These are phyloP conservation scores for Geotrichum fermentans DNA, from an alignment of 1,139 yeast species.

Conservation along the genomic window DNA sequence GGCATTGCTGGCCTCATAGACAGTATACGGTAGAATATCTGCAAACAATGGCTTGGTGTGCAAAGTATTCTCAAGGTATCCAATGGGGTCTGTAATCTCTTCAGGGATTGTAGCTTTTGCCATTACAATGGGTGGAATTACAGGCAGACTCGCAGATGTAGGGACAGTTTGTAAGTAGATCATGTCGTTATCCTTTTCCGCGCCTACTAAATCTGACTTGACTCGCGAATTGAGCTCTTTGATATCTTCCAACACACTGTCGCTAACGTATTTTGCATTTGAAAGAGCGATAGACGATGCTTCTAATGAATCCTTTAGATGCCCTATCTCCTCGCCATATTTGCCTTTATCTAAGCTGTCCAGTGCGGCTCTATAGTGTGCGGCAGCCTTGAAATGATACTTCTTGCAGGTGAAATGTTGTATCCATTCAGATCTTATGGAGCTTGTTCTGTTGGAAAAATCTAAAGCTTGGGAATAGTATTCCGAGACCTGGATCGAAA, in stretches of 20 bases:
- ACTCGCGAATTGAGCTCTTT: constrained; percentile 47
- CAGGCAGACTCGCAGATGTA: constrained; percentile 40
- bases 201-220: constrained; percentile 44
- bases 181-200: constrained; percentile 77
- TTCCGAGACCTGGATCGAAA: constrained; percentile 59
- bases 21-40: constrained; percentile 59
- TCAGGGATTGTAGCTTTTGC: constrained; percentile 49
- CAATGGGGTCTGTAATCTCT: constrained; percentile 30
- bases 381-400: constrained; percentile 64
- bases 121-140: constrained; percentile 46
- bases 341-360: constrained; percentile 47
- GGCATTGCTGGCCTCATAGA: constrained; percentile 64
- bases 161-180: constrained; percentile 70
- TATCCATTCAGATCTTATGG: constrained; percentile 59
- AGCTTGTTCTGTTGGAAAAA: constrained; percentile 47
- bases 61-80: constrained; percentile 23
- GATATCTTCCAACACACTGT: constrained; percentile 45
- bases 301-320: constrained; percentile 45
- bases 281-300: constrained; percentile 27
- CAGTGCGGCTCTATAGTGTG: constrained; percentile 57
- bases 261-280: constrained; percentile 42
- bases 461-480: constrained; percentile 50
- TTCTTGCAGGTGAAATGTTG: constrained; percentile 55
- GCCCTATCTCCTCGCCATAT: constrained; percentile 69
- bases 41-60: constrained; percentile 42